phyloP scores from a whole-genome alignment of 1,139 yeast genomes.

The Saccharomyces hybrid region DNA sequence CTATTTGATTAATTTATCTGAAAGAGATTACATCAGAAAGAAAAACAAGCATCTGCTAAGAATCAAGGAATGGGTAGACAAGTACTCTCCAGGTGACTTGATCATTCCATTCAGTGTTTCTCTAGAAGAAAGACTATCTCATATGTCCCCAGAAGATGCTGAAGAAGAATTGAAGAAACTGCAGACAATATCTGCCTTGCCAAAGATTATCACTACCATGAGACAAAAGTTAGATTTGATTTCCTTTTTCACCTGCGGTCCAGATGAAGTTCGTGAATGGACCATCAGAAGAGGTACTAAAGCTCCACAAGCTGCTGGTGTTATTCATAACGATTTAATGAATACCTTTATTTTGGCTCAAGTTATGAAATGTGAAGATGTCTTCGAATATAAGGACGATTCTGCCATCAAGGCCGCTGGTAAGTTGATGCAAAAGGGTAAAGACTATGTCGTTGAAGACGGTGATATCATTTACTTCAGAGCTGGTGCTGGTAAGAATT shows the following conservation, averaged over 20 bases:
- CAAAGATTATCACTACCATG: conserved; percentile 79
- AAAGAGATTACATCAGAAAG: conserved; percentile 90
- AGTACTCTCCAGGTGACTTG: conserved; percentile 86
- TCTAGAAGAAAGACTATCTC: conserved; percentile 87
- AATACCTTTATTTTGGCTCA: conserved; percentile 72
- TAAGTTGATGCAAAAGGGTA: conserved; percentile 89
- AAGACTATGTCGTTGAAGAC: conserved; percentile 87
- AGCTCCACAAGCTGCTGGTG: conserved; percentile 88
- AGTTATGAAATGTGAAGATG: conserved; percentile 77
- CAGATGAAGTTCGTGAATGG: conserved; percentile 85
- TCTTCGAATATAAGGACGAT: conserved; percentile 80
- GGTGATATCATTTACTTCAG: conserved; percentile 91
- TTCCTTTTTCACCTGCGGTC: conserved; percentile 80
- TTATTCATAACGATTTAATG: conserved; percentile 73
- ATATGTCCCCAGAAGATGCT: conserved; percentile 86
- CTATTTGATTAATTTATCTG: conserved; percentile 88
- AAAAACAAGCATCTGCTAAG: conserved; percentile 89
- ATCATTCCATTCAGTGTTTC: conserved; percentile 91
- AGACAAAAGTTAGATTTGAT: conserved; percentile 76
- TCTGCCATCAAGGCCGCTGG: conserved; percentile 85
- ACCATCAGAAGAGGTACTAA: conserved; percentile 76
- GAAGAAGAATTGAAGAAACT: conserved; percentile 80
- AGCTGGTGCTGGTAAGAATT: conserved; percentile 92
- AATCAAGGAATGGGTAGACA: conserved; percentile 96
- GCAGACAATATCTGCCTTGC: conserved; percentile 80